phyloP scores from a whole-genome alignment of 1,284 basidiomycete genomes.

The Kwoniella shivajii region DNA sequence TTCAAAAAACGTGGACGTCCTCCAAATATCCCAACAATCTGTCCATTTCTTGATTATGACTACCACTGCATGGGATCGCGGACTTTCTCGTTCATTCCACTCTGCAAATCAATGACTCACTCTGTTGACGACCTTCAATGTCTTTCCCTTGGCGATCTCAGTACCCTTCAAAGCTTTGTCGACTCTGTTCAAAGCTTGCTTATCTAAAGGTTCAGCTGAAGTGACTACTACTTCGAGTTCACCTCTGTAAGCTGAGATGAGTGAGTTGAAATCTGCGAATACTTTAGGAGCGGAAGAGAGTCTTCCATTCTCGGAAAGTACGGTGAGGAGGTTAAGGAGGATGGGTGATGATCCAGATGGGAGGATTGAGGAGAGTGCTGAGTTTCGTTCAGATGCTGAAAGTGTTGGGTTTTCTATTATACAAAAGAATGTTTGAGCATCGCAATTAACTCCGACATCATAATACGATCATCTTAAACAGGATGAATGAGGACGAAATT shows the following conservation, averaged over 20 bases:
- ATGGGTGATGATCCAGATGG: conserved; percentile 69
- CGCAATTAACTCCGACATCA: too few relatives aligned
- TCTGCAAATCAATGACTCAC: conserved; percentile 53
- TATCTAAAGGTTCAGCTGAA: conserved; percentile 72
- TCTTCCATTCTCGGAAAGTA: conserved; percentile 93
- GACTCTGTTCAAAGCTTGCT: conserved; percentile 73
- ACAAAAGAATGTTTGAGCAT: background rate
- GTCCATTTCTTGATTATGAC: too few relatives aligned
- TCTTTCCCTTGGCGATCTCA: conserved; percentile 80
- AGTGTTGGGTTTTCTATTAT: conserved; percentile 77
- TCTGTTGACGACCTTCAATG: conserved; percentile 84
- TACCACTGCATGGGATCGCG: too few relatives aligned
- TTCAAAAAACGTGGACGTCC: too few relatives aligned
- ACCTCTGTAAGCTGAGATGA: conserved; percentile 87
- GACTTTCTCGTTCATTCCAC: background rate
- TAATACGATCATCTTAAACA: background rate
- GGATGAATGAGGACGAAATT: background rate
- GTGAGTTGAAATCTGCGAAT: conserved; percentile 87
- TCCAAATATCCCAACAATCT: too few relatives aligned
- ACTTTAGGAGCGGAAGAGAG: conserved; percentile 81
- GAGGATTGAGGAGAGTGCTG: conserved; percentile 71
- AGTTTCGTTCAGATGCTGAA: conserved; percentile 71
- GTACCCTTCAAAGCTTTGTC: conserved; percentile 83
- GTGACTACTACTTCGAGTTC: conserved; percentile 93
- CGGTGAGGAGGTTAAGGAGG: conserved; percentile 87